phyloP scores from a whole-genome alignment of 2,329 filamentous ascomycete species.

The Penicillium aurantiogriseum region DNA sequence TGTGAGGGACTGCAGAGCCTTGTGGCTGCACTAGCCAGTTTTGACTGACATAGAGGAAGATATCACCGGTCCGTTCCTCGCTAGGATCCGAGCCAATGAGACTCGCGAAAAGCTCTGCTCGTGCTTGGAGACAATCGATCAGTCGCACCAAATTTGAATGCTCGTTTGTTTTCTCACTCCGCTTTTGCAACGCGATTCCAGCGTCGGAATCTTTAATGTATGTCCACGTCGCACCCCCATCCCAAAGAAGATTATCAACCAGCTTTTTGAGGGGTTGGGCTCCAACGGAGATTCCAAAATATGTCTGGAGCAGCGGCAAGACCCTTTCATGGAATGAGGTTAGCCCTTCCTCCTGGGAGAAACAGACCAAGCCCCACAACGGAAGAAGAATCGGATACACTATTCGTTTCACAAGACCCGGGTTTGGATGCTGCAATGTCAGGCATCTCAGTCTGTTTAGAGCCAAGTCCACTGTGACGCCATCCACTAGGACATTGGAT shows the following conservation, averaged over 20 bases:
- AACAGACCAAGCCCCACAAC: conserved; percentile 43
- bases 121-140: conserved; percentile 36
- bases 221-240: conserved; percentile 41
- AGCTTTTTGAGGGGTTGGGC: conserved; percentile 38
- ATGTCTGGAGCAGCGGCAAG: conserved; percentile 38
- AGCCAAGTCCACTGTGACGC: conserved; percentile 30
- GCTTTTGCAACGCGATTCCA: conserved; percentile 30
- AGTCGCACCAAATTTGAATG: conserved; percentile 33
- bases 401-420: conserved; percentile 43
- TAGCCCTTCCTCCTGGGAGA: conserved; percentile 33
- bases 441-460: conserved; percentile 38
- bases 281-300: conserved; percentile 43
- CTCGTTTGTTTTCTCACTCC: conserved; percentile 15
- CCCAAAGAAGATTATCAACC: conserved; percentile 42
- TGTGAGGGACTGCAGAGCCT: background rate
- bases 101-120: conserved; percentile 39
- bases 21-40: conserved; percentile 40
- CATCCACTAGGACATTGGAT: conserved; percentile 25
- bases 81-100: conserved; percentile 41
- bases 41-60: conserved; percentile 45
- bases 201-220: conserved; percentile 28
- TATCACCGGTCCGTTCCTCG: conserved; percentile 41
- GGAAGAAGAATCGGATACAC: conserved; percentile 42
- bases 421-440: conserved; percentile 44
- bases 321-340: conserved; percentile 29